Conservation (phyloP, 176 grass and related monocot species). For the Cymbopogon citratus region DNA sequence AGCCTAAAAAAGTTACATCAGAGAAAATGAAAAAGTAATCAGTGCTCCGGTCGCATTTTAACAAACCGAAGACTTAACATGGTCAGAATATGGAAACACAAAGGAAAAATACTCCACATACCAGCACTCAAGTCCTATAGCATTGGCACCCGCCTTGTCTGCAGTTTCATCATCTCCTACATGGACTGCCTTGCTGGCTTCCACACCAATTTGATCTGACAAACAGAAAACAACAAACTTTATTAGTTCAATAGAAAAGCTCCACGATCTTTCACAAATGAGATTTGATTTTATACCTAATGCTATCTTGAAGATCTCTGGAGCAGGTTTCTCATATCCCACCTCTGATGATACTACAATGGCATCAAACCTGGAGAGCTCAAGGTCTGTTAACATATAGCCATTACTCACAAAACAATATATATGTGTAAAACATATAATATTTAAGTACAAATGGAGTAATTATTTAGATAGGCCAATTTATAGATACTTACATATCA, state of each 20-base stretch:
- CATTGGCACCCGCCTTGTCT: conserved; percentile 64
- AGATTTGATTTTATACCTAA: conserved; percentile 45
- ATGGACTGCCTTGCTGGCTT: conserved; percentile 56
- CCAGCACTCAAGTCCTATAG: conserved; percentile 84
- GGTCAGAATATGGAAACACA: not conserved
- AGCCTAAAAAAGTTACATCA: conserved; percentile 35
- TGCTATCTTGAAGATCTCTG: conserved; percentile 85
- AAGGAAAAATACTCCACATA: conserved; percentile 8
- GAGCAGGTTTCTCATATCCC: conserved; percentile 85
- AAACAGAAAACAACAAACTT: conserved; percentile 11
- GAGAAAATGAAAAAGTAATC: not conserved
- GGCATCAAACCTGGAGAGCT: conserved; percentile 88
- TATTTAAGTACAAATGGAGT: not conserved
- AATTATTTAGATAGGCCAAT: not conserved
- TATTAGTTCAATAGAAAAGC: not conserved
- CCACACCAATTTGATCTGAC: conserved; percentile 61
- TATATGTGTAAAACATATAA: not conserved
- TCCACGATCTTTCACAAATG: not conserved
- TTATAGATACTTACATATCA: conserved; percentile 53
- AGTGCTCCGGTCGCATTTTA: not conserved
- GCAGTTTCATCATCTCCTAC: conserved; percentile 84
- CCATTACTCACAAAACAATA: not conserved
- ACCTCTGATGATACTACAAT: conserved; percentile 88
- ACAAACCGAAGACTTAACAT: not conserved
- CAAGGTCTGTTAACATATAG: conserved; percentile 30